Evolutionary conservation across 192 early-diverging fungal genomes (phyloP).

Genomic region (Mortierella antarctica): DNA sequence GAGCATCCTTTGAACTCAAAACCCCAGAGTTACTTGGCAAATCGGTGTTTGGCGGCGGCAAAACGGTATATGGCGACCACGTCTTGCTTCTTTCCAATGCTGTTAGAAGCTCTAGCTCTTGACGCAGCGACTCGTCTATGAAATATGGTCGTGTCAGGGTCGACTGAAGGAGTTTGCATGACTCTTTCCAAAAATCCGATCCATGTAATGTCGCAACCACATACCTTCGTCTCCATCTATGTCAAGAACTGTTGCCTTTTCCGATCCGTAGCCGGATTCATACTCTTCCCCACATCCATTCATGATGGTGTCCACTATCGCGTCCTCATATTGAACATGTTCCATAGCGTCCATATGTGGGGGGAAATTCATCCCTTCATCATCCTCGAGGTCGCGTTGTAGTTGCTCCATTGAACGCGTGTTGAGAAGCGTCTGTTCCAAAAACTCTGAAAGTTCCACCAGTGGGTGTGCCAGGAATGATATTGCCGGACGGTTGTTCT

Average conservation of each 20-base stretch:
- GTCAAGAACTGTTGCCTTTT: background rate
- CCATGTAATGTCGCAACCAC: too few relatives aligned
- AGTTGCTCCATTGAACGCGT: conserved; percentile 7
- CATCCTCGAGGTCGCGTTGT: conserved; percentile 9
- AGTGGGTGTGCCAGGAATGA: conserved; percentile 38
- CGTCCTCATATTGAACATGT: conserved; percentile 20
- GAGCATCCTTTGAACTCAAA: background rate
- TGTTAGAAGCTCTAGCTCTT: conserved; percentile 21
- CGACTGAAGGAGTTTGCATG: background rate
- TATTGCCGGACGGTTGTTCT: background rate
- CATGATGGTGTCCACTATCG: conserved; percentile 34
- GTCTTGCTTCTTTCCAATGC: conserved; percentile 29
- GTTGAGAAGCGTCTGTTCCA: conserved; percentile 20
- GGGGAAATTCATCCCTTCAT: background rate
- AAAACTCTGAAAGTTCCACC: conserved; percentile 18
- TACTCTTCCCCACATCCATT: conserved; percentile 16
- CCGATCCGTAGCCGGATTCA: background rate
- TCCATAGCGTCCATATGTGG: background rate
- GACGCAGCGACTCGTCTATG: conserved; percentile 15
- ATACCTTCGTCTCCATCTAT: conserved; percentile 36
- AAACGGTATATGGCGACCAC: conserved; percentile 39
- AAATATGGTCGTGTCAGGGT: background rate
- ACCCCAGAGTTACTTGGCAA: background rate
- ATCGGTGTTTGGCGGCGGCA: background rate
- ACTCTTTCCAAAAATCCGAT: background rate